Percentiles rank a stretch among this genome's conserved stretches.
Evolutionary conservation across 805 yeast genomes (phyloP).

Genomic region (Cyberlindnera maclurae): DNA sequence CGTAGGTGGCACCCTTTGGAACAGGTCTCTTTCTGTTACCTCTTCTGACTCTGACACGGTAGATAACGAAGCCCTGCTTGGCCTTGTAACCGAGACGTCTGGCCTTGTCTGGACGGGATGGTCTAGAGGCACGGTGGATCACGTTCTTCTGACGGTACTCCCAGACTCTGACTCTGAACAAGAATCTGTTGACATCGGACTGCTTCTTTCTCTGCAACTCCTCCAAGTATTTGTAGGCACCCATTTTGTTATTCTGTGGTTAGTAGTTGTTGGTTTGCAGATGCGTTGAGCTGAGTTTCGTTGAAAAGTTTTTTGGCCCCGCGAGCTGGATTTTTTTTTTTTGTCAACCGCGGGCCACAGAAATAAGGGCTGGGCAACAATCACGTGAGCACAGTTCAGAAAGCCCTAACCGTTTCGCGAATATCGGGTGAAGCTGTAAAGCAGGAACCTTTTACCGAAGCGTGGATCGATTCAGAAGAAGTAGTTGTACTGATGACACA

Average conservation of each 20-base stretch:
- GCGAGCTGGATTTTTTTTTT: too few relatives aligned
- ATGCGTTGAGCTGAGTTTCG: background rate
- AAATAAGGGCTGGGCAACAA: too few relatives aligned
- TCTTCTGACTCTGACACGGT: slow-evolving; percentile 98
- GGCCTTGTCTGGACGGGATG: slow-evolving; percentile 99
- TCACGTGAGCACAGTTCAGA: too few relatives aligned
- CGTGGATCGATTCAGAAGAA: too few relatives aligned
- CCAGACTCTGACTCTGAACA: slow-evolving; percentile 99
- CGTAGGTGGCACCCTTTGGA: slow-evolving; percentile 99
- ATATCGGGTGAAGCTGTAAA: too few relatives aligned
- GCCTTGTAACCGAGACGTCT: slow-evolving; percentile 99
- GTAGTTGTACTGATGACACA: too few relatives aligned
- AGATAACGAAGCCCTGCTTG: slow-evolving; percentile 98
- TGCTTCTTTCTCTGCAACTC: slow-evolving; percentile 99
- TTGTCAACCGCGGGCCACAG: too few relatives aligned
- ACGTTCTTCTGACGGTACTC: slow-evolving; percentile 99
- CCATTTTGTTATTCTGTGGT: slow-evolving; percentile 40
- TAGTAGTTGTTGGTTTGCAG: slow-evolving; percentile 3
- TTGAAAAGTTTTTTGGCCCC: slow-evolving; percentile 6
- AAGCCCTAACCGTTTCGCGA: too few relatives aligned
- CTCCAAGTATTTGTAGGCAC: slow-evolving; percentile 99
- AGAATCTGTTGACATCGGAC: slow-evolving; percentile 98
- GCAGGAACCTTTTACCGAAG: too few relatives aligned
- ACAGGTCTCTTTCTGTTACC: slow-evolving; percentile 99
- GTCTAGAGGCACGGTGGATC: slow-evolving; percentile 97